A percentile compares a stretch with the other conserved stretches of the same genome.
Evolutionary conservation across 2,329 filamentous ascomycete genomes (phyloP).

Genomic region (Blumeriella jaapii): DNA sequence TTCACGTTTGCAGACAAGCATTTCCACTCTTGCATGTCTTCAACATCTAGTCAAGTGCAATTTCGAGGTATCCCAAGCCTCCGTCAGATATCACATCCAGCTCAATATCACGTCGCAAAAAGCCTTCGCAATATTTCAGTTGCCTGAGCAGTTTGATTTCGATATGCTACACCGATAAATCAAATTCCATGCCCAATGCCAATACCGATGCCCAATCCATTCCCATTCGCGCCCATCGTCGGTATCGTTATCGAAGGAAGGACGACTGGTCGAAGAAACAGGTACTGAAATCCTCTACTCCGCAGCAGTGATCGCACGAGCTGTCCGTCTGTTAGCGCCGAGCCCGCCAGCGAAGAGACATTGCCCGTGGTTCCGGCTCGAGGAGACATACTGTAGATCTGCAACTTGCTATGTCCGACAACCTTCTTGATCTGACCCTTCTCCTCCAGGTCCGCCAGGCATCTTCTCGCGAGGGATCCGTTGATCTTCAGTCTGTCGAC

Average conservation of each 20-base stretch:
- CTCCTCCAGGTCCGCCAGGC: conserved; percentile 88
- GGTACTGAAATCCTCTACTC: conserved; percentile 26
- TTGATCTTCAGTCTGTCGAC: conserved; percentile 99
- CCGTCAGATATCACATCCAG: neutral
- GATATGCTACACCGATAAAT: conserved; percentile 28
- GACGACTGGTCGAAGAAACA: conserved; percentile 20
- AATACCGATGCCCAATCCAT: conserved; percentile 26
- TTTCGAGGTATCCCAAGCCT: too few species aligned
- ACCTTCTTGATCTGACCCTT: conserved; percentile 98
- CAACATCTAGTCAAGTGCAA: too few species aligned
- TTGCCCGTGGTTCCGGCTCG: neutral
- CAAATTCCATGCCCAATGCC: conserved; percentile 23
- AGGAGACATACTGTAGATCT: conserved; percentile 77
- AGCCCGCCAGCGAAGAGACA: conserved; percentile 1
- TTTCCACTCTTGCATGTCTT: too few species aligned
- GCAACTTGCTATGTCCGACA: conserved; percentile 91
- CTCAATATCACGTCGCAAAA: neutral
- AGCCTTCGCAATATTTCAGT: conserved; percentile 2
- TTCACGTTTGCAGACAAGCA: too few species aligned
- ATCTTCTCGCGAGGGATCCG: conserved; percentile 86
- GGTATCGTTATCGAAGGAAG: conserved; percentile 21
- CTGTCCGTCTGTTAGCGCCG: conserved; percentile 32
- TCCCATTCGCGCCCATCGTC: conserved; percentile 17
- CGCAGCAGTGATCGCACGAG: conserved; percentile 47
- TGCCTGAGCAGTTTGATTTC: conserved; percentile 22